phyloP scores from a whole-genome alignment of 1,284 basidiomycete species.

The Chalciporus sp. region DNA sequence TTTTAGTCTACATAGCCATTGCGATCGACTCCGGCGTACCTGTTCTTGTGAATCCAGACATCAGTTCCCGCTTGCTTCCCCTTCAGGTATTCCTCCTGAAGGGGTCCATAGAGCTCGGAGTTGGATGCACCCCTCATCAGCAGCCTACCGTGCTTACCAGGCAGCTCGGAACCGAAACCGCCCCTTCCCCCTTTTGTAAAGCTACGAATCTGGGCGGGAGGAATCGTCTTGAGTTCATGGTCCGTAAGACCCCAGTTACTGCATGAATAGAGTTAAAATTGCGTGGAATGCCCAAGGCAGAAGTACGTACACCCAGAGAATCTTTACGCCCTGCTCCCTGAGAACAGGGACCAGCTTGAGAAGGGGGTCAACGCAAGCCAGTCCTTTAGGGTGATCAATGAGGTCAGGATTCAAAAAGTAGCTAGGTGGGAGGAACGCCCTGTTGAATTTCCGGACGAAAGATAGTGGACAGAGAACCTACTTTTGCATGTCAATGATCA shows the following conservation, averaged over 20 bases:
- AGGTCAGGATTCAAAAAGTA: slow-evolving; percentile 69
- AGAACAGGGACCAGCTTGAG: slow-evolving; percentile 51
- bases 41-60: slow-evolving; percentile 73
- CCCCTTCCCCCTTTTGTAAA: slow-evolving; percentile 54
- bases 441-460: slow-evolving; percentile 2
- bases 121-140: slow-evolving; percentile 63
- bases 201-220: slow-evolving; percentile 54
- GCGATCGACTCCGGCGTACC: slow-evolving; percentile 38
- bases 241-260: slow-evolving; percentile 75
- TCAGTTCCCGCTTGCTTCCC: slow-evolving; percentile 59
- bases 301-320: slow-evolving; percentile 63
- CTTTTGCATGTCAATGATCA: slow-evolving; percentile 78
- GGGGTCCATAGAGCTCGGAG: slow-evolving; percentile 58
- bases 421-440: slow-evolving; percentile 33
- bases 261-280: slow-evolving; percentile 1
- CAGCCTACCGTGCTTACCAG: slow-evolving; percentile 55
- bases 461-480: slow-evolving; percentile 45
- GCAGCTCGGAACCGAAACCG: slow-evolving; percentile 60
- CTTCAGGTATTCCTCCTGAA: slow-evolving; percentile 56
- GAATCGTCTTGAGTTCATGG: slow-evolving; percentile 60
- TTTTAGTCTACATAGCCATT: neutral
- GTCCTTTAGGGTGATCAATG: slow-evolving; percentile 54
- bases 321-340: slow-evolving; percentile 56
- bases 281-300: neutral
- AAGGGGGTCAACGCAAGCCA: slow-evolving; percentile 60